These are phyloP conservation scores for Daldinia sp. DNA, from an alignment of 2,329 filamentous ascomycete genomes.

Conservation along the genomic window DNA sequence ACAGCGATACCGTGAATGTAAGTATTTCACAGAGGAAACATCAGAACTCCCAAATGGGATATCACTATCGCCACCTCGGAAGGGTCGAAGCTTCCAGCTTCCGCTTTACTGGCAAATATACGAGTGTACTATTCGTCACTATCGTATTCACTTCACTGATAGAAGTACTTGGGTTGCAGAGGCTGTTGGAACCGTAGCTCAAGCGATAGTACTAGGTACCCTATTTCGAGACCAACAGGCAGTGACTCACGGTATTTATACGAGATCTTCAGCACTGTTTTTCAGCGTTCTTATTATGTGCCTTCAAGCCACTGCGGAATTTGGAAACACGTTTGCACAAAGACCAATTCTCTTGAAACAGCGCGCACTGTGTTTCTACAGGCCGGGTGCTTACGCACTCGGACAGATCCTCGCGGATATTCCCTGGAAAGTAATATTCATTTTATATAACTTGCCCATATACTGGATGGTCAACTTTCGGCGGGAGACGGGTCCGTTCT, in stretches of 20 bases:
- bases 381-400: constrained; percentile 34
- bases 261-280: constrained; percentile 50
- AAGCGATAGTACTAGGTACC: constrained; percentile 33
- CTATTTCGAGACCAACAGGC: constrained; percentile 32
- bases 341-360: constrained; percentile 42
- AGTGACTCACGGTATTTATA: constrained; percentile 26
- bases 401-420: constrained; percentile 47
- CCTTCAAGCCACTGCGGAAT: constrained; percentile 56
- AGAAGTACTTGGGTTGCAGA: constrained; percentile 29
- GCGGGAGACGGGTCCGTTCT: constrained; percentile 66
- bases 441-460: constrained; percentile 52
- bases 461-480: constrained; percentile 52
- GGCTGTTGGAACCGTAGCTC: constrained; percentile 26
- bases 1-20: constrained; percentile 39
- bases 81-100: constrained; percentile 22
- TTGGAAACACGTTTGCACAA: constrained; percentile 49
- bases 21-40: neutral
- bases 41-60: neutral
- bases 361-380: constrained; percentile 49
- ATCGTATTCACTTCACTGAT: constrained; percentile 46
- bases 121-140: constrained; percentile 53
- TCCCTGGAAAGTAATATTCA: constrained; percentile 50
- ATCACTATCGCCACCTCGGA: neutral
- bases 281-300: constrained; percentile 59
- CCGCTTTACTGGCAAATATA: constrained; percentile 44